Evolutionary conservation across 1,284 basidiomycete species (phyloP).

Genomic region (Tylopilus sp.): DNA sequence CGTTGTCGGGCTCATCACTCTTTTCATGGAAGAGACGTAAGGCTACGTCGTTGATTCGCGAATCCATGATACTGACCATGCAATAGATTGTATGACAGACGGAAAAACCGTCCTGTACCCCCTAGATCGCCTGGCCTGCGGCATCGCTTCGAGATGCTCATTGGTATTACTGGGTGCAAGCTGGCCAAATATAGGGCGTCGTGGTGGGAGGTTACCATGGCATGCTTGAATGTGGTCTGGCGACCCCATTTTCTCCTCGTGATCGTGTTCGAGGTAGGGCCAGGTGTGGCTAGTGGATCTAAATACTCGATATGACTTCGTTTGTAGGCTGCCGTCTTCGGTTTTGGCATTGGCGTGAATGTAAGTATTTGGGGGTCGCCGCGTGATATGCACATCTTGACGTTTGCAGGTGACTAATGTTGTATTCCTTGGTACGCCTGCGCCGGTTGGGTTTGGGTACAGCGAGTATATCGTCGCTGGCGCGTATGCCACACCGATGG

Average conservation of each 20-base stretch:
- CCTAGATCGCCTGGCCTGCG: conserved; percentile 44
- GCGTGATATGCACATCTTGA: not conserved
- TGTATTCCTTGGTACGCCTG: conserved; percentile 60
- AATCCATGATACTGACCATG: conserved; percentile 5
- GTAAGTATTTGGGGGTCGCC: conserved; percentile 36
- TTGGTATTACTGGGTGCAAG: conserved; percentile 61
- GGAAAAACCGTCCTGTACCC: conserved; percentile 48
- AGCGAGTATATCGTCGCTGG: conserved; percentile 51
- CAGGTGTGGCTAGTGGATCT: not conserved
- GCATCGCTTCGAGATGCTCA: conserved; percentile 56
- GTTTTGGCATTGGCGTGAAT: conserved; percentile 70
- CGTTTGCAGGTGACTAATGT: conserved; percentile 57
- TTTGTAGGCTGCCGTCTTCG: conserved; percentile 54
- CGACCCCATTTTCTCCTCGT: conserved; percentile 58
- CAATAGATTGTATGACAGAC: conserved; percentile 64
- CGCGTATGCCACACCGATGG: conserved; percentile 62
- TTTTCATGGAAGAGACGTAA: conserved; percentile 66
- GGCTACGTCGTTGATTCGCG: conserved; percentile 12
- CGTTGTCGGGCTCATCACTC: conserved; percentile 53
- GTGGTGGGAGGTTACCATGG: conserved; percentile 47
- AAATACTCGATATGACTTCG: not conserved
- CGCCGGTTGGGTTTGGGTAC: conserved; percentile 59
- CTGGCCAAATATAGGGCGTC: conserved; percentile 59
- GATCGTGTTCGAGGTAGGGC: conserved; percentile 53
- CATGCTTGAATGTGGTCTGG: conserved; percentile 57